These are phyloP conservation scores for Arthrinium puccinioides DNA, from an alignment of 2,329 filamentous ascomycete species.

Conservation along the genomic window DNA sequence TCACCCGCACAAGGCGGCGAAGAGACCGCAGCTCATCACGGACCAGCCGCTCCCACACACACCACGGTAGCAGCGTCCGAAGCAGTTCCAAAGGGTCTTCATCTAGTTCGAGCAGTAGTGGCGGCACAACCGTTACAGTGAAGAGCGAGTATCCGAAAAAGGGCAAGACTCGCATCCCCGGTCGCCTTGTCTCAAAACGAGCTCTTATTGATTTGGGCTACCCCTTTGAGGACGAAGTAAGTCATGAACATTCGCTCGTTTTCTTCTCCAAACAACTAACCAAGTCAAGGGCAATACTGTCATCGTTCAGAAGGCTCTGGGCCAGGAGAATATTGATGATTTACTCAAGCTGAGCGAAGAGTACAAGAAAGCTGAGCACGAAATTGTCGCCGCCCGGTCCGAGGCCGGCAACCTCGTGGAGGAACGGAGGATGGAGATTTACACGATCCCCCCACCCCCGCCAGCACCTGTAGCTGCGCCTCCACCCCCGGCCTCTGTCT, in stretches of 20 bases:
- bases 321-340: conserved; percentile 87
- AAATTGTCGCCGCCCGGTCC: conserved; percentile 38
- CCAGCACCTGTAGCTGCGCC: conserved; percentile 13
- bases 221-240: conserved; percentile 78
- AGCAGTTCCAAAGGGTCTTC: conserved; percentile 35
- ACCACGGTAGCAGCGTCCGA: conserved; percentile 23
- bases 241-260: conserved; percentile 17
- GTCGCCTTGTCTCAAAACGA: conserved; percentile 68
- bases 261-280: conserved; percentile 21
- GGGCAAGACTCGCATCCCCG: conserved; percentile 85
- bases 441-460: conserved; percentile 24
- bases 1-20: conserved; percentile 41
- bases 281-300: conserved; percentile 64
- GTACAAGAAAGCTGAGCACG: conserved; percentile 52
- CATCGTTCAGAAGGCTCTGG: conserved; percentile 75
- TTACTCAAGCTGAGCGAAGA: conserved; percentile 76
- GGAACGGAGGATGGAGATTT: conserved; percentile 39
- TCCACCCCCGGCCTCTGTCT: conserved; percentile 13
- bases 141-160: conserved; percentile 66
- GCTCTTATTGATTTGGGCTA: conserved; percentile 81
- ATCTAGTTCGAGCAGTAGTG: conserved; percentile 38
- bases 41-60: conserved; percentile 27
- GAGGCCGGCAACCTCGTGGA: conserved; percentile 38
- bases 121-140: conserved; percentile 38
- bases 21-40: conserved; percentile 35